These are phyloP conservation scores for Agastache rugosa DNA, from an alignment of 257 asterid species.

Conservation along the genomic window DNA sequence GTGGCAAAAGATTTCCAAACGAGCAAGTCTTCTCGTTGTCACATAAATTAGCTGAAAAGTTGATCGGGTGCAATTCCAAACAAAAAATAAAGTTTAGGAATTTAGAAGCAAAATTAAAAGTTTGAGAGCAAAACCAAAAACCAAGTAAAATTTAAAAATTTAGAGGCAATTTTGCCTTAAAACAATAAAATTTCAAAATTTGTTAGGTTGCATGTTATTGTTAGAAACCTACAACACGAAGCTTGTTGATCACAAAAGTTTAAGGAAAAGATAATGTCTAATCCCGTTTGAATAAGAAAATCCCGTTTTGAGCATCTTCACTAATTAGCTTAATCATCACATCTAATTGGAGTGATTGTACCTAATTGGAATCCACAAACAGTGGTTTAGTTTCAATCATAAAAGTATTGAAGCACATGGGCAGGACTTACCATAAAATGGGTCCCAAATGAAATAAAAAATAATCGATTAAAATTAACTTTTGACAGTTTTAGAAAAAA, in stretches of 20 bases:
- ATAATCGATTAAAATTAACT: constrained; percentile 24
- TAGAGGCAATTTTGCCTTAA: too few species aligned
- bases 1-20: too few species aligned
- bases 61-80: too few species aligned
- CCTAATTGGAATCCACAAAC: constrained; percentile 49
- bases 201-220: constrained; percentile 29
- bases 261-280: background rate
- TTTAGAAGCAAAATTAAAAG: too few species aligned
- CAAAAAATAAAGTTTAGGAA: too few species aligned
- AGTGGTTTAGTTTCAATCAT: constrained; percentile 37
- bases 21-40: too few species aligned
- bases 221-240: constrained; percentile 21
- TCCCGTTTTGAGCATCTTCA: constrained; percentile 39
- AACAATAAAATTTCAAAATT: background rate
- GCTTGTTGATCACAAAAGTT: constrained; percentile 48
- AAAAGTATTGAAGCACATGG: constrained; percentile 58
- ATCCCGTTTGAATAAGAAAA: background rate
- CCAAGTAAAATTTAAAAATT: too few species aligned
- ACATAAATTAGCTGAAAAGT: too few species aligned
- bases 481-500: constrained; percentile 43
- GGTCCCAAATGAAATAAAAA: constrained; percentile 46
- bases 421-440: constrained; percentile 36
- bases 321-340: constrained; percentile 48
- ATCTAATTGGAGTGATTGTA: constrained; percentile 45
- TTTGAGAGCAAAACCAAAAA: too few species aligned